These are phyloP conservation scores for Pseudogymnoascus sp. DNA, from an alignment of 2,329 filamentous ascomycete genomes.

Conservation along the genomic window DNA sequence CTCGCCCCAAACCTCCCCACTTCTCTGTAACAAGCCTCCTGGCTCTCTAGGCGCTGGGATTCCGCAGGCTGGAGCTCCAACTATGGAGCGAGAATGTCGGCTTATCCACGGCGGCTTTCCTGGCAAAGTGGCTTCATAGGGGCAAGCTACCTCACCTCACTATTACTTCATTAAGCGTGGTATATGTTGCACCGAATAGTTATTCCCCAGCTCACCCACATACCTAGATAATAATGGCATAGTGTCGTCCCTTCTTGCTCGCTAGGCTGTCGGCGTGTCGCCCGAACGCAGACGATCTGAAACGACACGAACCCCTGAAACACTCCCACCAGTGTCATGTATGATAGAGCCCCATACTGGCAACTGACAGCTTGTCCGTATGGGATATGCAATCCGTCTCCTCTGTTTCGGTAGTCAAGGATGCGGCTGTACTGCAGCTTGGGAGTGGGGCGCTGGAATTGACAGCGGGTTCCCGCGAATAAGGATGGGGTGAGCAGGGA, in stretches of 20 bases:
- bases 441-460: background rate
- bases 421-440: background rate
- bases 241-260: background rate
- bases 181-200: background rate
- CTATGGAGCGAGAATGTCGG: background rate
- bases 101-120: background rate
- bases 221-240: background rate
- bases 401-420: slow-evolving; percentile 1
- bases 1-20: background rate
- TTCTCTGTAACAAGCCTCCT: slow-evolving; percentile 5
- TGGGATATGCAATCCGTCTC: background rate
- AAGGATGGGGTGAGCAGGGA: background rate
- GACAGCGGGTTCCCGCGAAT: slow-evolving; percentile 3
- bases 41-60: slow-evolving; percentile 4
- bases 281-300: background rate
- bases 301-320: slow-evolving; percentile 3
- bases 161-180: background rate
- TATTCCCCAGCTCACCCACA: background rate
- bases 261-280: background rate
- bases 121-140: background rate
- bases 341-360: background rate
- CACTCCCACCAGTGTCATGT: background rate
- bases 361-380: background rate
- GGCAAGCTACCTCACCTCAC: background rate
- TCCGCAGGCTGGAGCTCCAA: background rate